Conservation (phyloP, 768 basidiomycete species). For the Lenzites betulinus region DNA sequence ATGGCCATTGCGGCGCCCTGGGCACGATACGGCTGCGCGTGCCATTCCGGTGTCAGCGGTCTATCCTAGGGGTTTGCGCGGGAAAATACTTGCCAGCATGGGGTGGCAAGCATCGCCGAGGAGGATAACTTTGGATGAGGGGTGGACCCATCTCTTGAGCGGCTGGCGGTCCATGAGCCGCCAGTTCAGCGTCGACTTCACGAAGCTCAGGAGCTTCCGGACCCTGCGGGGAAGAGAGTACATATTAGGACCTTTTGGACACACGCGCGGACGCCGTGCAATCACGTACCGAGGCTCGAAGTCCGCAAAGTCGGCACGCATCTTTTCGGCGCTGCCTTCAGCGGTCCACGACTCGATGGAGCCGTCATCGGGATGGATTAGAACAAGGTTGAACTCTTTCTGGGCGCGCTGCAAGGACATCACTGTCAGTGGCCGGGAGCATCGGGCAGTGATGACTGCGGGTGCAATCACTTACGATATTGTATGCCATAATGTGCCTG, state of each 20-base stretch:
- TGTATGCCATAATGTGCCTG: conserved; percentile 47
- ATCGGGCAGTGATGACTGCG: background rate
- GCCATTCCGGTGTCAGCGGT: background rate
- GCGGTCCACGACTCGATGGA: conserved; percentile 46
- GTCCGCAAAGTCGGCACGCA: conserved; percentile 43
- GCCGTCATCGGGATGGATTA: conserved; percentile 41
- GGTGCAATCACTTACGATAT: conserved; percentile 38
- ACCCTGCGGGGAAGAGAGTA: conserved; percentile 25
- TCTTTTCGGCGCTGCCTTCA: conserved; percentile 44
- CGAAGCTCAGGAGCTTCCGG: conserved; percentile 38
- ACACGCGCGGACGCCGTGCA: background rate
- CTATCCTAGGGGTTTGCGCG: background rate
- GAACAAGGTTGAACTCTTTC: conserved; percentile 40
- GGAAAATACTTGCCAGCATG: conserved; percentile 38
- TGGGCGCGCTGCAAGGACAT: conserved; percentile 31
- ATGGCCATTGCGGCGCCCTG: conserved; percentile 49
- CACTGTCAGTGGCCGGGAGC: background rate
- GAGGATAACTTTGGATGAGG: conserved; percentile 35
- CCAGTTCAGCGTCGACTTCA: conserved; percentile 44
- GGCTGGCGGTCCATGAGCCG: conserved; percentile 45
- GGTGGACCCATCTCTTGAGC: conserved; percentile 43
- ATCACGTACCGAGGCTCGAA: conserved; percentile 42
- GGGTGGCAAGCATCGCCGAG: conserved; percentile 47
- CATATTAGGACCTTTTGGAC: background rate
- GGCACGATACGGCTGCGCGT: conserved; percentile 41